phyloP scores from a whole-genome alignment of 2,329 filamentous ascomycete genomes.

The Apiospora aurea region DNA sequence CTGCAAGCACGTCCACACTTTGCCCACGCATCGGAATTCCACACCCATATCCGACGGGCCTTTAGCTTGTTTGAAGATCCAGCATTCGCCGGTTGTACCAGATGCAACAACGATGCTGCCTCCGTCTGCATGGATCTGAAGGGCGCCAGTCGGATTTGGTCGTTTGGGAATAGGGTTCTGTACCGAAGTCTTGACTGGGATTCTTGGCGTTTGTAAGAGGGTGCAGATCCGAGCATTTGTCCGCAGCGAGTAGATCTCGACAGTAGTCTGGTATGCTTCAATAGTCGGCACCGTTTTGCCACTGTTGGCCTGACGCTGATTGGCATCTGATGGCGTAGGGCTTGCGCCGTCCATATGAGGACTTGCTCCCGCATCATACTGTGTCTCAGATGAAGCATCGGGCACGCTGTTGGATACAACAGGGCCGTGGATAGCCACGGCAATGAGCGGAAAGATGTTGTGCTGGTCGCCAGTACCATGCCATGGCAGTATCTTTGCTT shows the following conservation, averaged over 20 bases:
- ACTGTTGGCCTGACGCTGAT: slow-evolving; percentile 46
- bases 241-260: slow-evolving; percentile 86
- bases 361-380: slow-evolving; percentile 47
- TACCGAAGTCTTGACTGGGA: slow-evolving; percentile 64
- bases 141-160: slow-evolving; percentile 73
- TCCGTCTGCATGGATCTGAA: slow-evolving; percentile 76
- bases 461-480: slow-evolving; percentile 52
- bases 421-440: slow-evolving; percentile 81
- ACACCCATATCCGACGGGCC: slow-evolving; percentile 50
- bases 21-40: slow-evolving; percentile 75
- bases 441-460: slow-evolving; percentile 74
- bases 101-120: slow-evolving; percentile 79
- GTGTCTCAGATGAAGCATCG: slow-evolving; percentile 45
- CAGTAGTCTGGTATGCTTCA: slow-evolving; percentile 81
- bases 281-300: slow-evolving; percentile 49
- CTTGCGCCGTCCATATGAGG: slow-evolving; percentile 51
- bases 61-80: slow-evolving; percentile 69
- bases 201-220: slow-evolving; percentile 73
- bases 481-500: slow-evolving; percentile 84
- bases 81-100: slow-evolving; percentile 85
- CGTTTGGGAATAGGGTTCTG: slow-evolving; percentile 70
- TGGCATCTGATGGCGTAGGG: slow-evolving; percentile 49
- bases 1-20: slow-evolving; percentile 90
- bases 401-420: slow-evolving; percentile 55
- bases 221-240: slow-evolving; percentile 76